Evolutionary conservation across 2,329 filamentous ascomycete species (phyloP), one percentile per base, ranked within the genome.

Genomic region (Colletotrichum sublineola): DNA sequence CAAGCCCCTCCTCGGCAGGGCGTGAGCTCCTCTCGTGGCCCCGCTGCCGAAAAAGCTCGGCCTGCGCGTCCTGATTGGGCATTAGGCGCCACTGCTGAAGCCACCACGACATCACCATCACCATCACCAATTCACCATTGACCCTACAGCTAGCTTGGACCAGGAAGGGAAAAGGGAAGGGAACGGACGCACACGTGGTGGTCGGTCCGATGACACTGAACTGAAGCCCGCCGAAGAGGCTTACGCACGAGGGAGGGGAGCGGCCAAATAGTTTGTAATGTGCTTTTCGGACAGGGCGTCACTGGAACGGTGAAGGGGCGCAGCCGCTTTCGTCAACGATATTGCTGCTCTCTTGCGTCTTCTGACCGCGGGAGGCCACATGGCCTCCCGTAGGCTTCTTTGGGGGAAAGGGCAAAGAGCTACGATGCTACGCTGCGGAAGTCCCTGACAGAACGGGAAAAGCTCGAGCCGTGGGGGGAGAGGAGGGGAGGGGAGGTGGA

Each of bases 341-440:
- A 12, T 40, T 11, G 38, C 1, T 29, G 48, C 48, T 29, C 14
- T 29, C n/a, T 18, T 6, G 48, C n/a, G 12, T 14, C 2, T 14
- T 15, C 18, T 52, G 48, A 24, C 14, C 24, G 24, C 18, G 15
- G 24, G 36, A 7, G 36, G 36, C 36, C 18, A 42, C 50, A 40
- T 50, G 40, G 42, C 36, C 44, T 38, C 42, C 58, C 24, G 18
- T 14, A 15, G 33, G 65, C 50, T 44, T 8, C 46, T 53, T 33
- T 15, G 24, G 50, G 24, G 14, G 12, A 40, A 12, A 40, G 38
- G 9, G 38, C 38, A 11, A 40, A 40, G 14, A n/a, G n/a, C 6
- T 4, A 42, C 40, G 57, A 63, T 67, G 56, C 63, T 57, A 71
- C 68, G 50, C 33, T 68, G 44, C 58, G 65, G 65, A 63, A 57